Percentiles rank a stretch among this genome's conserved stretches.
Conservation (phyloP, 1,139 yeast genomes). For the Debaryomyces nepalensis region DNA sequence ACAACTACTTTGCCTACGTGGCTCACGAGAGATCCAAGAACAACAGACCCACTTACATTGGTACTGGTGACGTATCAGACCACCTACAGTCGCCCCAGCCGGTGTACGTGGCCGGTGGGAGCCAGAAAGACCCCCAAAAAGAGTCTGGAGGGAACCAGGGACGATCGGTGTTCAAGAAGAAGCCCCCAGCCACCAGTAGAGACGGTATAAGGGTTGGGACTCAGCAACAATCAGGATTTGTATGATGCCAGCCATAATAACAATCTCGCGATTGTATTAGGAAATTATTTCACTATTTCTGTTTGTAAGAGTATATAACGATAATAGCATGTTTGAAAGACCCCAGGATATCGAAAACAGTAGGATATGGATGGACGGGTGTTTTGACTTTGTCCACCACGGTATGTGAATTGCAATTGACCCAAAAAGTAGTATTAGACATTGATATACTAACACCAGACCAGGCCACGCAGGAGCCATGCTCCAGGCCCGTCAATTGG, state of each 20-base stretch:
- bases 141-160: not conserved
- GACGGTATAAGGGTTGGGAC: conserved; percentile 17
- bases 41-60: conserved; percentile 27
- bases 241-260: conserved; percentile 18
- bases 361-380: conserved; percentile 92
- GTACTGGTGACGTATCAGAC: conserved; percentile 22
- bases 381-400: conserved; percentile 96
- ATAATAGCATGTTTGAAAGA: conserved; percentile 38
- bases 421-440: not conserved
- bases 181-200: not conserved
- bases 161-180: conserved; percentile 1
- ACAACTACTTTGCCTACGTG: conserved; percentile 48
- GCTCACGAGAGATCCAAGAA: conserved; percentile 37
- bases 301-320: not conserved
- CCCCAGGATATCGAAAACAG: conserved; percentile 51
- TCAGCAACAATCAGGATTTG: conserved; percentile 38
- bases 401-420: conserved; percentile 50
- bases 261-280: not conserved
- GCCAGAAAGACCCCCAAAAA: not conserved
- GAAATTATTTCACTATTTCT: conserved; percentile 3
- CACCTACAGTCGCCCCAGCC: conserved; percentile 11
- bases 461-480: conserved; percentile 92
- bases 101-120: conserved; percentile 1
- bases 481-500: conserved; percentile 85
- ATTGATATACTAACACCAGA: conserved; percentile 17